Evolutionary conservation across 495 filamentous ascomycete genomes (phyloP), one percentile per base, ranked within the genome.

Genomic region (Chaetomium fimeti): DNA sequence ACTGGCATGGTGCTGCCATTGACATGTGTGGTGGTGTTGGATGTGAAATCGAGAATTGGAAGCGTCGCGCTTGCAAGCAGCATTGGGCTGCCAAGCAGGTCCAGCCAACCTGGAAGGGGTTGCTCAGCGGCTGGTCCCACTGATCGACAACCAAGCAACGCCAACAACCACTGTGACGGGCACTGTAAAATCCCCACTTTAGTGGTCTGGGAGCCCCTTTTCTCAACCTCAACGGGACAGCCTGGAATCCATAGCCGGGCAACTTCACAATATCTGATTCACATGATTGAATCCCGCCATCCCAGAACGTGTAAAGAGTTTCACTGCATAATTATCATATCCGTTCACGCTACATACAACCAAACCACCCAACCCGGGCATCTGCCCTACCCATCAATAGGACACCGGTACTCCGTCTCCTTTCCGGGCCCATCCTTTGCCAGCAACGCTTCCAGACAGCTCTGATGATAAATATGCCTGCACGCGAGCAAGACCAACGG

Each of bases 381-480:
- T 52, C 32, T 13, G 15, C 13, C 42, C 62, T 65, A 71, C 61
- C 83, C 82, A 74, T 84, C 82, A 73, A 85, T 83, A 38, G 83
- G 82, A 72, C 83, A 85, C 68, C 75, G 79, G 67, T 82, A 85
- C 69, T 73, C 78, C 65, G 72, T 74, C 62, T 78, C 80, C 66
- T 75, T 71, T 22, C 75, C 75, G 52, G 73, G 71, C 45, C 74
- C 73, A 45, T 74, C 71, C 69, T 81, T 79, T 25, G 66, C 75
- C 68, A 82, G 80, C 66, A 86, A 60, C 55, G 76, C 76, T 54
- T 88, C 86, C 60, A 88, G 71, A 73, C 86, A 88, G 24, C 68
- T 76, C 65, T 83, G 79, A 68, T 88, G 86, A 68, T 86, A 88
- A 40, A 88, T 79, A 69, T 88, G 86, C 51, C 84, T 78, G 70